Evolutionary conservation across 2,329 filamentous ascomycete species (phyloP), one percentile per base, ranked within the genome.

Genomic region (Neobulgaria alba): DNA sequence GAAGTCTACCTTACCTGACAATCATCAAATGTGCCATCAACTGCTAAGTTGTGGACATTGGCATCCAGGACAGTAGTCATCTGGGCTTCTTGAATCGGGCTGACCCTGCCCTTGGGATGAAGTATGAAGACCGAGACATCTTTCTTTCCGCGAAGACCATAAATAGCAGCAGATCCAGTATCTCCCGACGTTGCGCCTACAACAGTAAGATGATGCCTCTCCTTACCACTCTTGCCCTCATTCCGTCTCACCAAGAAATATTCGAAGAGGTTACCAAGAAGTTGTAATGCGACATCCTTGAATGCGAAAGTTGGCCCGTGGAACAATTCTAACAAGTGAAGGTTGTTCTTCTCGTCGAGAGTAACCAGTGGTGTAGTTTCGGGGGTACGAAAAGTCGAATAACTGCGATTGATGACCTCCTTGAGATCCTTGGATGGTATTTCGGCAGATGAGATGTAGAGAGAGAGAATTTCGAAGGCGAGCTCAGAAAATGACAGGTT

Each of bases 111-210:
- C 63, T 92, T 85, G 18, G 92, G 92, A 63, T 90, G 83, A 56
- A 96, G 74, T 60, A 98, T 96, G 67, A 94, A 92, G 39, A 96
- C 85, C 0, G 87, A 93, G 12, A 95, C 85, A 71, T 98, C 92
- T 66, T 94, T 89, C 77, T 96, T 96, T 40, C 89, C 88, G 37
- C 89, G 72, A 40, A 98, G 72, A 41, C 92, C 92, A 59, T 96
- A 95, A 54, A 98, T 96, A 51, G 92, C 92, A 9, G 90, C 90
- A 19, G 87, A 95, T 17, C 90, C 90, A 19, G 90, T 96, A 61
- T 88, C 86, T 49, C 87, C 87, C 56, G 81, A 87, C 12, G 87
- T 94, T 20, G 86, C 87, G 15, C 86, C 88, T 42, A 95, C 79
- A 3, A 94, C 85, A 0, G 86, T 89, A 51, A 95, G 68, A 57